Base-by-base conservation (phyloP, 2,329 filamentous ascomycete species). In the Furcasterigmium furcatum region DNA sequence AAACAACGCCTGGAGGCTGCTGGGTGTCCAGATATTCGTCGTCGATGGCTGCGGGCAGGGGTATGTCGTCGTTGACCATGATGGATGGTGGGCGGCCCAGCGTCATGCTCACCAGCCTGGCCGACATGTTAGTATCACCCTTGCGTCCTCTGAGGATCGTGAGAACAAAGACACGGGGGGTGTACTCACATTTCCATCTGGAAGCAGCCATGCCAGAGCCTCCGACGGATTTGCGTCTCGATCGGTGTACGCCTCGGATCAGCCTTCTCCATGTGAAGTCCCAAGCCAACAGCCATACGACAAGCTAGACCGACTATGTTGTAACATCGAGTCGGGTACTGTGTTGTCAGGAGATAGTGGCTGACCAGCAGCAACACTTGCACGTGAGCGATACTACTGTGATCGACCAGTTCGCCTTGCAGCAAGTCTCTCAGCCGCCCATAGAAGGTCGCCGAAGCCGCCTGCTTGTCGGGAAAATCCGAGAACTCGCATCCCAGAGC, bases 221-320 rank as follows among this genome's bases (percentile, higher is more conserved):
- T 54, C 24, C 57, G 54, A 6, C 60, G 56, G 18, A 68, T 60
- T 39, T 71, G 65, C 6, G 43, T 56, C 42, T 71, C 67, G 14
- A 67, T 30, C 1, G 27, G 13, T 9, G 20, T 24, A 7, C 38
- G 59, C 48, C 20, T 50, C 24, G 44, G 47, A 44, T 16, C 46
- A 30, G 12, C 49, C 36, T 47, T 50, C 21, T 55, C 56, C 6
- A 59, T 58, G 43, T 73, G 68, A 24, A 74, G 48, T 1, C 70
- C 68, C 4, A 73, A 52, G 1, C 68, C 67, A 34, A 67, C 63
- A 1, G 66, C 69, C 10, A 70, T 55, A 3, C 69, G 57, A 41
- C 63, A 68, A 0, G 70, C 69, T 7, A 73, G 41, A 2, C 70
- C 70, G 5, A 71, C 62, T 1, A 64, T 54, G 41, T 70, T 68